Base-by-base conservation (phyloP, 2,329 filamentous ascomycete species). In the Colletotrichum tropicicola region DNA sequence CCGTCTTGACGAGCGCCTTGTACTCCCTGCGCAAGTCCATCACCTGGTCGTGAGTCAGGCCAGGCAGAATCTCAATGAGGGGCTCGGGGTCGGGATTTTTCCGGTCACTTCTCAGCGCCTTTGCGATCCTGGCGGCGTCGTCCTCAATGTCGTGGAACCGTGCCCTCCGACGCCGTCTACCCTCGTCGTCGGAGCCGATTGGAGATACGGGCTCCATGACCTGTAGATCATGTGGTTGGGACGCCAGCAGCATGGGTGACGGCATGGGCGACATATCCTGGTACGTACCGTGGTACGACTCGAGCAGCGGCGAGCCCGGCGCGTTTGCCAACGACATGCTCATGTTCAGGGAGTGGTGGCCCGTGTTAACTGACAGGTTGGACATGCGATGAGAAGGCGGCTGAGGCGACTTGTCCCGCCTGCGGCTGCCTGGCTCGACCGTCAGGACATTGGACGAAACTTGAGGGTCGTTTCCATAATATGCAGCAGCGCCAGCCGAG, bases 231-330 rank as follows among this genome's bases (percentile, higher is more conserved):
- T 65, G 61, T n/a, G 62, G 23, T 5, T 67, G 57, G 25, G 67
- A 63, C 3, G 88, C 77, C 4, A 89, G 73, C 71, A 90, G 83
- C 23, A 94, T 81, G 1, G 94, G 93, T 0, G 94, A 94, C 0
- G 94, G 94, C 93, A 98, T 97, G 0, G 95, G 94, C 0, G 94
- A 97, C 71, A 97, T 92, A 62, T 92, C 93, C 77, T 98, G 95
- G 72, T 97, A 98, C 0, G 94, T 97, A 39, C 95, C 95, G 67
- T 91, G 91, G 78, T 98, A 98, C 1, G 96, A 91, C 78, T 98
- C 95, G 2, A 97, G 87, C 52, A 98, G 83, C 1, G 95, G 96
- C 67, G 93, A 97, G 1, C 88, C 88, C 0, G 94, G 93, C 2
- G 93, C 85, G 21, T 81, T 80, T 2, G 85, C 80, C 2, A 89